Evolutionary conservation across 768 basidiomycete species (phyloP), one percentile per base, ranked within the genome.

Genomic region (Tulasnella sp.): DNA sequence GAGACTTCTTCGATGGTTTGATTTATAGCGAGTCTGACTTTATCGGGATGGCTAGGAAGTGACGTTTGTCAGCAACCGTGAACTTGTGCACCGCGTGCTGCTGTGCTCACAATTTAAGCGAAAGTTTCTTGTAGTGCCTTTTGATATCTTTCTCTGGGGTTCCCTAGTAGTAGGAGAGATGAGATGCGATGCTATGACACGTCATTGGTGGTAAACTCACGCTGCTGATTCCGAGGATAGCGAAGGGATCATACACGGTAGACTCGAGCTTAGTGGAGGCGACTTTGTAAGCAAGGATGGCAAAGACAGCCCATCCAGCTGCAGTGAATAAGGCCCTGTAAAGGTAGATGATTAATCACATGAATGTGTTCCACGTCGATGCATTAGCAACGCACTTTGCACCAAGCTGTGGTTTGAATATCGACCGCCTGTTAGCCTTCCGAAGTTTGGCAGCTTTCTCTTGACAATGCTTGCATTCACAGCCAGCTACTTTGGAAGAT

Each of bases 41-140:
- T 98, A 72, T 99, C 93, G 0, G 93, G 93, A 63, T 98, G 93
- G 64, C 92, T 96, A 27, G 24, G 29, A 37, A 24, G 31, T n/a
- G n/a, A n/a, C n/a, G n/a, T n/a, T n/a, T n/a, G n/a, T n/a, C n/a
- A n/a, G n/a, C n/a, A n/a, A n/a, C n/a, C n/a, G n/a, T n/a, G n/a
- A n/a, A n/a, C n/a, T n/a, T n/a, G n/a, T n/a, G n/a, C n/a, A n/a
- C n/a, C n/a, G n/a, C n/a, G n/a, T n/a, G n/a, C n/a, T n/a, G n/a
- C n/a, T n/a, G n/a, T n/a, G n/a, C n/a, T n/a, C 60, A 93, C 92
- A 83, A 95, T 65, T 81, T 68, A 59, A 83, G 74, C 2, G 92
- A 92, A 15, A 98, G 74, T 59, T 83, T 83, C 68, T 92, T 93
- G 73, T 81, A 99, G 64, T 89, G 85, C 2, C 86, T 82, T 67